These are phyloP conservation scores for Jatropha multifida DNA, from an alignment of 441 rosid genomes.

Conservation along the genomic window DNA sequence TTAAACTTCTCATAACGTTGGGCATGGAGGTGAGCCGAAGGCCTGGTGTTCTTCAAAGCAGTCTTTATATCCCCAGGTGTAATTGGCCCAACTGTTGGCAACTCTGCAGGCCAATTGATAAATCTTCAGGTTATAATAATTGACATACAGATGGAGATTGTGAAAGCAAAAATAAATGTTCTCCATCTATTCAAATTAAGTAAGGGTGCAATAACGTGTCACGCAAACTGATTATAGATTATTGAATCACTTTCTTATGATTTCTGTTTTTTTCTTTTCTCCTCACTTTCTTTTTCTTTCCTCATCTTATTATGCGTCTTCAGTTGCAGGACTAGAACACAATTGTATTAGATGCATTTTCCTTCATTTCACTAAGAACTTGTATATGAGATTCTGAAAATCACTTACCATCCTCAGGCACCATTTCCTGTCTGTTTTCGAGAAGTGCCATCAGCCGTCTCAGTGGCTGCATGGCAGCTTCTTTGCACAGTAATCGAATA, in stretches of 20 bases:
- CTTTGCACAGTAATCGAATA: slow-evolving; percentile 83
- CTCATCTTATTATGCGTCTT: background rate
- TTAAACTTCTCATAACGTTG: slow-evolving; percentile 83
- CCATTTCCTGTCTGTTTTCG: slow-evolving; percentile 53
- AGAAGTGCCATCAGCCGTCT: slow-evolving; percentile 68
- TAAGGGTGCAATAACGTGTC: background rate
- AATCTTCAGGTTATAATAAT: background rate
- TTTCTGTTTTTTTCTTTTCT: background rate
- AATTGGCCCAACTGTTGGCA: slow-evolving; percentile 75
- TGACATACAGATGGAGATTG: background rate
- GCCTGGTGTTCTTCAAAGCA: slow-evolving; percentile 80
- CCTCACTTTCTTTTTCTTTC: background rate
- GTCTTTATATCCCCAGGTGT: slow-evolving; percentile 56
- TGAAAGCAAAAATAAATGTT: background rate
- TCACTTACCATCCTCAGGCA: slow-evolving; percentile 73
- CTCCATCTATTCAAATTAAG: background rate
- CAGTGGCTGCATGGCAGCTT: slow-evolving; percentile 96
- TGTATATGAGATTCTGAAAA: background rate
- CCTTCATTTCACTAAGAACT: background rate
- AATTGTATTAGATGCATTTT: background rate
- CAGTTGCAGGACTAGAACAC: background rate
- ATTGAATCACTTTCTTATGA: background rate
- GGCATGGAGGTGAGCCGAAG: slow-evolving; percentile 83
- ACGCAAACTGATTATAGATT: background rate
- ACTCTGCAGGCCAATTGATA: slow-evolving; percentile 41